phyloP scores from a whole-genome alignment of 2,329 filamentous ascomycete genomes.

The Zasmidium angulare region DNA sequence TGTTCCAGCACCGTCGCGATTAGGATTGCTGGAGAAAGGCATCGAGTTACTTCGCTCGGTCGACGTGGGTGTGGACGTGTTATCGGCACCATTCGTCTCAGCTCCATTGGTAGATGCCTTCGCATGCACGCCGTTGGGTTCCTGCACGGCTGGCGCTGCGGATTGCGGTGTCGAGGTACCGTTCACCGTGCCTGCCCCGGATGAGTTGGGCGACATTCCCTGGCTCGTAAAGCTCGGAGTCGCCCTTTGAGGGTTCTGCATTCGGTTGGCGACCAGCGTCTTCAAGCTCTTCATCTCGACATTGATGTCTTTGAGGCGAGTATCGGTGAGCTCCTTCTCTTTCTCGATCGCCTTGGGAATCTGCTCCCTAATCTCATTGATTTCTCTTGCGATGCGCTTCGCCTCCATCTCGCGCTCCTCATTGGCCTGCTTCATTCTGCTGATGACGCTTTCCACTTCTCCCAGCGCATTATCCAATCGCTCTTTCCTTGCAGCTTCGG shows the following conservation, averaged over 20 bases:
- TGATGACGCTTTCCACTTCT: slow-evolving; percentile 81
- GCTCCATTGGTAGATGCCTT: slow-evolving; percentile 23
- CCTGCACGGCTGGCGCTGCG: slow-evolving; percentile 7
- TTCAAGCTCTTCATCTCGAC: slow-evolving; percentile 89
- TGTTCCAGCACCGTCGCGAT: slow-evolving; percentile 17
- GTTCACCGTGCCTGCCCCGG: slow-evolving; percentile 15
- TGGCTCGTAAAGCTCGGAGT: slow-evolving; percentile 25
- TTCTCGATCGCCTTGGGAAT: slow-evolving; percentile 87
- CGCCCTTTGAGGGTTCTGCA: slow-evolving; percentile 35
- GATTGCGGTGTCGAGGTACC: slow-evolving; percentile 6
- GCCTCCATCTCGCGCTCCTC: slow-evolving; percentile 83
- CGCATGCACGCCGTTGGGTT: not conserved
- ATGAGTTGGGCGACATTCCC: no score
- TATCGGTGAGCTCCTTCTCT: slow-evolving; percentile 81
- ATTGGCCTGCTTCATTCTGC: slow-evolving; percentile 77
- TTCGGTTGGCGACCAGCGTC: slow-evolving; percentile 70
- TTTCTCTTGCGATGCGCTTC: slow-evolving; percentile 80
- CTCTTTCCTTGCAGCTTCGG: slow-evolving; percentile 81
- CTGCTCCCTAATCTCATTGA: slow-evolving; percentile 75
- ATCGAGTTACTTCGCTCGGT: slow-evolving; percentile 15
- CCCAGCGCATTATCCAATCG: slow-evolving; percentile 76
- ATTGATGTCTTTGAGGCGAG: slow-evolving; percentile 78
- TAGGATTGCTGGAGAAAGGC: slow-evolving; percentile 21
- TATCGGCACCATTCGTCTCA: slow-evolving; percentile 5
- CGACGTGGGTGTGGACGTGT: slow-evolving; percentile 8